Base-by-base conservation (phyloP, 139 green algal genomes). In the Astrephomene gubernaculifera region DNA sequence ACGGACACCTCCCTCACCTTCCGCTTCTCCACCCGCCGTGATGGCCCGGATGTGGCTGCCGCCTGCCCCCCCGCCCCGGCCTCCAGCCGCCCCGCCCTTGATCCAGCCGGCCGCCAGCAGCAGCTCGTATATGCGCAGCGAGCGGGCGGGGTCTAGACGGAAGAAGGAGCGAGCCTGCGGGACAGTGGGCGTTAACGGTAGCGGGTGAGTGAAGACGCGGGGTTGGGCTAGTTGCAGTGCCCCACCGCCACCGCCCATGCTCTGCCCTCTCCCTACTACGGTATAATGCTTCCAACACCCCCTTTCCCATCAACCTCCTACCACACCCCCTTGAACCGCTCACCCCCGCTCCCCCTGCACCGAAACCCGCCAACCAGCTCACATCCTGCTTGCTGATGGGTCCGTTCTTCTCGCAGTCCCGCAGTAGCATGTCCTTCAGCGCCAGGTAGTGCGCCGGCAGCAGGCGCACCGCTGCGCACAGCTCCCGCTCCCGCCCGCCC, bases 401-500 rank as follows among this genome's bases (percentile, higher is more conserved):
- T 3, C 94, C 92, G 52, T 91, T 69, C 71, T 84, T 71, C 17
- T 86, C 73, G 24, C 69, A 82, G 36, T 94, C 90, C 31, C 90
- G 68, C 88, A 98, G 90, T 72, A 96, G 12, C 38, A 74, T 80
- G 61, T 87, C 81, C 81, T 93, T 93, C 35, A 97, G 87, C 25
- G 89, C 88, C 41, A 98, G 89, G 89, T 97, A 97, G 53, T 98
- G 93, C 36, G 90, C 85, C 0, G 96, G 96, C 57, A 98, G 89
- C 82, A 98, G 88, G 3, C 96, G 87, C 22, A 83, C 41, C 1
- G 63, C 65, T 0, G 92, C 91, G 76, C 96, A 98, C 79, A 98
- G 87, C 85, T 95, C 88, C 19, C 93, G 86, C 90, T 98, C 96
- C 86, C 94, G 71, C 39, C 64, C 64, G 17, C 80, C 92, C 35